Conservation (phyloP, 2,329 filamentous ascomycete genomes). For the Colletotrichum sp. region DNA sequence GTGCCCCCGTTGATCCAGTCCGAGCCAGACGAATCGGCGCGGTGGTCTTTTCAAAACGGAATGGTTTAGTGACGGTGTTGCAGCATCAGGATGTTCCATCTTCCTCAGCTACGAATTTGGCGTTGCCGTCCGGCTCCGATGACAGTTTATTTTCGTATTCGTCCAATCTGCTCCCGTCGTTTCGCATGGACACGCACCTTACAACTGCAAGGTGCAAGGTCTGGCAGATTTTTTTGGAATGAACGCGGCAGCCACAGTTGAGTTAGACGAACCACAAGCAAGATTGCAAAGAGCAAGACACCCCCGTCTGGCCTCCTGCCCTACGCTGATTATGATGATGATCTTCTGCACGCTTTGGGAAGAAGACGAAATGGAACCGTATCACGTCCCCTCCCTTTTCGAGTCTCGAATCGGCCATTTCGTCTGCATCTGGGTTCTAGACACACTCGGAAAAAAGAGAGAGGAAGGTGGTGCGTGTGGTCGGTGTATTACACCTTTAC, state of each 20-base stretch:
- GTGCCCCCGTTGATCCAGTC: neutral
- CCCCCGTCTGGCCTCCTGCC: neutral
- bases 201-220: neutral
- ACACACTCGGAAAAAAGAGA: neutral
- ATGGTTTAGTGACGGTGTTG: neutral
- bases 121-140: neutral
- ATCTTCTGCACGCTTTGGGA: neutral
- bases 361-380: neutral
- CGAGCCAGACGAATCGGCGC: neutral
- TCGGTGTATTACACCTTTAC: neutral
- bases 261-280: neutral
- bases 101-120: neutral
- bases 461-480: neutral
- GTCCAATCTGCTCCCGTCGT: neutral
- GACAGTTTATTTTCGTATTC: conserved; percentile 14
- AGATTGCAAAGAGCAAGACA: neutral
- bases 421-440: neutral
- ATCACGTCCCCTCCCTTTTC: neutral
- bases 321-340: conserved; percentile 4
- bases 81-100: neutral
- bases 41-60: neutral
- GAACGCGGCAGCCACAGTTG: neutral
- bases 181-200: neutral
- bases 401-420: neutral
- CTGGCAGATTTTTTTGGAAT: neutral